Base-by-base conservation (phyloP, 805 yeast species). In the Candida saitoana region DNA sequence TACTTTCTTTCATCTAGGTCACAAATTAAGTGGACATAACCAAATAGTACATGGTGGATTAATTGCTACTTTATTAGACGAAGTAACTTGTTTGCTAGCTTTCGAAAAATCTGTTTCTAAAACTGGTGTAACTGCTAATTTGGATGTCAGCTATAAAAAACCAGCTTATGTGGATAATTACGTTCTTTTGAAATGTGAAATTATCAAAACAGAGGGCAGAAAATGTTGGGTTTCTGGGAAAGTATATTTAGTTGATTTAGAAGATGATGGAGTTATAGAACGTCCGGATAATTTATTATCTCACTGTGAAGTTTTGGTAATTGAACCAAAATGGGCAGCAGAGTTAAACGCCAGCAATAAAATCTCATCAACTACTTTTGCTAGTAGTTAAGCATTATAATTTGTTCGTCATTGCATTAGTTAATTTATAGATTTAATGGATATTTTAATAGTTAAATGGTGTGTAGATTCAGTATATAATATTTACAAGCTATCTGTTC, bases 401-500 rank as follows among this genome's bases (percentile, higher is more conserved):
- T 22, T 11, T 22, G 11, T 22, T 11, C 6, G 9, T 22, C 27
- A 22, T 22, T 22, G 27, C 27, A 22, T 22, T 11, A 11, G 27
- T 22, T 22, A 22, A 22, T 11, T 22, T 22, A 22, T 22, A 22
- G 27, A 22, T 22, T 11, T 7, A 22, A 22, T 22, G 11, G 11
- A 22, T 22, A 22, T 7, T 7, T 22, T 7, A 22, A 22, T 22
- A 22, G 11, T 22, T 11, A 6, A 22, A 22, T 22, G 11, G n/a
- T n/a, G n/a, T n/a, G n/a, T n/a, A 11, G 5, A 29, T 29, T 9
- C 7, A 12, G 7, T 14, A 29, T 29, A 6, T 9, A 6, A 9
- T 29, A 29, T n/a, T 38, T 36, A 49, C 32, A 60, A 40, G 20
- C 41, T 38, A 52, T 84, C 93, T 0, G 90, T 84, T 0, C 98